Evolutionary conservation across 768 basidiomycete genomes (phyloP), one percentile per base, ranked within the genome.

Genomic region (Amanita pallidorosea): DNA sequence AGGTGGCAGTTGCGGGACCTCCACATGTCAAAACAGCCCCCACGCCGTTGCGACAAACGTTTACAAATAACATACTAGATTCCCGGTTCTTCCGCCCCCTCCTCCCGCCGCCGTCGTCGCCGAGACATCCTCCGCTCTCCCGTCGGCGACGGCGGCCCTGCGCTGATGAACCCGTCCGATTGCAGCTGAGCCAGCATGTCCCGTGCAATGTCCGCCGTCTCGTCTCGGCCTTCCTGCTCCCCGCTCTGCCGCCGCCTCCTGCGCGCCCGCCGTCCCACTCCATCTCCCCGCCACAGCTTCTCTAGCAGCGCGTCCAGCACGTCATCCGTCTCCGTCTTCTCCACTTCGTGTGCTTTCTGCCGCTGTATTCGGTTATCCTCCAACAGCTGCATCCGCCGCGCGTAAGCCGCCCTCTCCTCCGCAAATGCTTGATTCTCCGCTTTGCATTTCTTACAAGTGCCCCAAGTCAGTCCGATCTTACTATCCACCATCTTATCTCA

Each of bases 161-260:
- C 70, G 11, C 64, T 62, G 51, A 72, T 68, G 62, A 87, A 87
- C 0, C 83, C 87, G 55, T 83, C 77, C 5, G 82, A 77, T 62
- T 90, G 74, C 25, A 91, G 72, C 35, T 73, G 76, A 6, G 83
- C 84, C 49, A 91, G 63, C 84, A 92, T 85, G 56, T 83, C 79
- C 47, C 76, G 77, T 4, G 89, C 89, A 44, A 78, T 67, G 53
- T 81, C 75, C 4, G 71, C 81, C 5, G 78, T 67, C 33, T 79
- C 75, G 42, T 70, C 69, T 17, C 59, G 15, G 11, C 65, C 50
- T 22, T 63, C 66, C 45, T 47, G 55, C 38, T 73, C 70, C 17
- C 63, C 64, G 54, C 63, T 73, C 25, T 2, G 29, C 29, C 70
- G 69, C 48, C 77, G 70, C 22, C 66, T 60, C 50, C 79, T 71